These are phyloP conservation scores for Eimeria tenella DNA, from an alignment of 169 alveolate species.

Conservation along the genomic window DNA sequence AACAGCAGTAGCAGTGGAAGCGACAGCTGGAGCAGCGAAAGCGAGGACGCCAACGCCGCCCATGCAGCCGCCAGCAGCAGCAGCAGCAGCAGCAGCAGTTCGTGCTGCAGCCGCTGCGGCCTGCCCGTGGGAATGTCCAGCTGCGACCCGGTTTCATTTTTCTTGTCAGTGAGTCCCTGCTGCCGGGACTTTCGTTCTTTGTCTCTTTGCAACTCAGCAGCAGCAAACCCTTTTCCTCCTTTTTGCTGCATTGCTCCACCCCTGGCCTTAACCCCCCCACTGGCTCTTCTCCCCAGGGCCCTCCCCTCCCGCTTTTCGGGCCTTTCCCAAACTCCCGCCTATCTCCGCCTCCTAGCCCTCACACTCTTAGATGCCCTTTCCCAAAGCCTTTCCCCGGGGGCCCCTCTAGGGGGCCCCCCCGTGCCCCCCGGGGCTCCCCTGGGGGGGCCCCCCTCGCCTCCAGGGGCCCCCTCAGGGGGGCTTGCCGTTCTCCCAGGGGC, in stretches of 20 bases:
- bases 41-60: neutral
- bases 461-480: no score
- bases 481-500: no score
- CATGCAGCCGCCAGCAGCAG: neutral
- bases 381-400: neutral
- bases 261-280: neutral
- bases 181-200: neutral
- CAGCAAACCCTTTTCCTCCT: neutral
- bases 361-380: neutral
- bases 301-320: conserved; percentile 26
- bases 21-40: neutral
- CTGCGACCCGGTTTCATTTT: conserved; percentile 29
- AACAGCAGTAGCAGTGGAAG: neutral
- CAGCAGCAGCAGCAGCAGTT: conserved; percentile 22
- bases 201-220: neutral
- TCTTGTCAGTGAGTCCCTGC: neutral
- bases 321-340: conserved; percentile 45
- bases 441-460: no score
- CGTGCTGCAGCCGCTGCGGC: conserved; percentile 6
- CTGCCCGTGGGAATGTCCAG: neutral
- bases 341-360: conserved; percentile 34
- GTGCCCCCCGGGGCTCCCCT: no score
- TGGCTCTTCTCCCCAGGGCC: neutral
- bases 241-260: neutral
- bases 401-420: no score